phyloP scores from a whole-genome alignment of 257 asterid species.

The Primulina huaijiensis region DNA sequence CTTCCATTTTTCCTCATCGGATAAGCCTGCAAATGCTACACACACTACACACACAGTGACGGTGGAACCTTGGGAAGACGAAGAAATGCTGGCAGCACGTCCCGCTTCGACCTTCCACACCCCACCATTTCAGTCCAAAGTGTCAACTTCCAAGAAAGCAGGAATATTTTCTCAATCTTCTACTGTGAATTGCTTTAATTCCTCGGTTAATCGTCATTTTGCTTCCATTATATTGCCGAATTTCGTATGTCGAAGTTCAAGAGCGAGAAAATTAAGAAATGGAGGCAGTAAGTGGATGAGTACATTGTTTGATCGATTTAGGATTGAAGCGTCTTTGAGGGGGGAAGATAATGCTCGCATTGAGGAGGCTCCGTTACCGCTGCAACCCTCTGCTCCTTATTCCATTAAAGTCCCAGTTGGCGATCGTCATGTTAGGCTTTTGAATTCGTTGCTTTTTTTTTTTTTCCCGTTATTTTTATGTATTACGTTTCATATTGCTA shows the following conservation, averaged over 20 bases:
- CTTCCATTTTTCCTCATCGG: conserved; percentile 27
- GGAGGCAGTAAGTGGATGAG: conserved; percentile 25
- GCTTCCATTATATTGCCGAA: conserved; percentile 32
- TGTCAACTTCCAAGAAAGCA: conserved; percentile 27
- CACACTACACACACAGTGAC: conserved; percentile 28
- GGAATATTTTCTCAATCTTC: conserved; percentile 27
- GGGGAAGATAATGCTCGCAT: conserved; percentile 28
- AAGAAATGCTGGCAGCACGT: conserved; percentile 43
- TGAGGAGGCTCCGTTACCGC: conserved; percentile 38
- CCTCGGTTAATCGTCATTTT: conserved; percentile 18
- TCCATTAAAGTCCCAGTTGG: conserved; percentile 81
- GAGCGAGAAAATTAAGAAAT: conserved; percentile 30
- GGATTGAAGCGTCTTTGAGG: conserved; percentile 36
- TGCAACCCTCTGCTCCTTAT: conserved; percentile 43
- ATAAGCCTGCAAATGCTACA: conserved; percentile 40
- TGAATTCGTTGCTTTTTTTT: not conserved
- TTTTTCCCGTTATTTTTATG: not conserved
- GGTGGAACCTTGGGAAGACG: conserved; percentile 27
- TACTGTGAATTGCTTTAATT: conserved; percentile 26
- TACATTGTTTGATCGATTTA: conserved; percentile 21
- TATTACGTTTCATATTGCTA: not conserved
- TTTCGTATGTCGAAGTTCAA: conserved; percentile 26
- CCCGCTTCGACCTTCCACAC: conserved; percentile 33
- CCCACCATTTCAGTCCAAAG: conserved; percentile 28
- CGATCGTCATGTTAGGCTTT: conserved; percentile 59